Percentiles rank a stretch among this genome's conserved stretches.
Conservation (phyloP, 2,329 filamentous ascomycete genomes). For the Magnaporthales sp. region DNA sequence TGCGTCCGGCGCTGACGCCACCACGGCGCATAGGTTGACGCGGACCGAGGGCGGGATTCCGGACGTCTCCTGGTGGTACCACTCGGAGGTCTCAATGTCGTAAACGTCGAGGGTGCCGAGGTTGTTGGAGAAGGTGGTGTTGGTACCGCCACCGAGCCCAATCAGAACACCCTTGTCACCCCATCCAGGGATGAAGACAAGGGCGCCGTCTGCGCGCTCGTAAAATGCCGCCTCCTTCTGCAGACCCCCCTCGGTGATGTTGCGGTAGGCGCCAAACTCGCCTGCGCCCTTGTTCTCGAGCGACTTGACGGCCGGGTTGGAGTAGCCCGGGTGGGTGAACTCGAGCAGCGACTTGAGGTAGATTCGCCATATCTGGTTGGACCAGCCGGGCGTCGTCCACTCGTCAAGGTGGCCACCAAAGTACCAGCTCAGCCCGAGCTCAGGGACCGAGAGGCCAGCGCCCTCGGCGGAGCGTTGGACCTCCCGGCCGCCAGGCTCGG, state of each 20-base stretch:
- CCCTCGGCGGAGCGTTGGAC: conserved; percentile 67
- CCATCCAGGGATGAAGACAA: conserved; percentile 69
- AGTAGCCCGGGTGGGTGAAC: conserved; percentile 64
- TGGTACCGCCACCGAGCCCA: conserved; percentile 61
- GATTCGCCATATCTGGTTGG: conserved; percentile 50
- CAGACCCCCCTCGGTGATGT: conserved; percentile 64
- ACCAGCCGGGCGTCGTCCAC: conserved; percentile 48
- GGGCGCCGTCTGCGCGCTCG: conserved; percentile 62
- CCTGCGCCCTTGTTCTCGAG: conserved; percentile 42
- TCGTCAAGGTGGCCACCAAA: conserved; percentile 69
- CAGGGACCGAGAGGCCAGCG: conserved; percentile 60
- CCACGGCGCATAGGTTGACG: conserved; percentile 64
- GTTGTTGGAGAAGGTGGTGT: conserved; percentile 48
- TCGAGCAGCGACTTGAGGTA: conserved; percentile 70
- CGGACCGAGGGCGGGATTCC: conserved; percentile 51
- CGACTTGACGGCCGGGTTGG: conserved; percentile 52
- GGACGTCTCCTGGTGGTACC: conserved; percentile 66
- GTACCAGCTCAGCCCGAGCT: conserved; percentile 65
- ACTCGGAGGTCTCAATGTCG: conserved; percentile 60
- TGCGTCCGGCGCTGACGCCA: conserved; percentile 61
- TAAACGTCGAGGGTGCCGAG: conserved; percentile 57
- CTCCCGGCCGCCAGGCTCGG: conserved; percentile 42
- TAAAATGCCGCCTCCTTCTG: conserved; percentile 60
- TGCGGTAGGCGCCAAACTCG: conserved; percentile 56
- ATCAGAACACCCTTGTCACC: conserved; percentile 62